Base-by-base conservation (phyloP, 1,284 basidiomycete species). In the Cryptococcus hybrid region DNA sequence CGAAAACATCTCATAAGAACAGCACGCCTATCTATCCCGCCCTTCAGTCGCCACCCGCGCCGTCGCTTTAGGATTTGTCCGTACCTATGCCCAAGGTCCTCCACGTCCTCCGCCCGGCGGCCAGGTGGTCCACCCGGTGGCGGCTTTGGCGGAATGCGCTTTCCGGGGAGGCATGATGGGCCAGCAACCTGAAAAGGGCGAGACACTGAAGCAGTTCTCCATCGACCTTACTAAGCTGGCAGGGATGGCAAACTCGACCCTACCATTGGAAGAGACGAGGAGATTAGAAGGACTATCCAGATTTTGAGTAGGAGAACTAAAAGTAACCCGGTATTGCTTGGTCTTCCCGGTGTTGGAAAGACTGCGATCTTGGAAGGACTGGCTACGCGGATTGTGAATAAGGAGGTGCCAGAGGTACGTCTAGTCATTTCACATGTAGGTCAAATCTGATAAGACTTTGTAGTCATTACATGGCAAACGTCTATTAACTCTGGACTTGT, bases 301-400 rank as follows among this genome's bases (percentile, higher is more conserved):
- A 94, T 77, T 11, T 65, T 74, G 15, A 67, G 61, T 40, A 80
- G 89, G 46, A 77, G 90, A 66, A 92, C 90, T 0, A 92, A 93
- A 75, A 89, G 86, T 11, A 94, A 94, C 70, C 92, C 92, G 3
- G 90, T 94, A 3, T 67, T 83, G 13, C 72, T 82, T 7, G 81
- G 81, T 30, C 68, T 73, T 18, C 89, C 90, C 7, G 89, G 89
- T 64, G 89, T 92, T 6, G 90, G 92, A 0, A 95, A 95, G 78
- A 95, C 93, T 0, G 91, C 93, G 0, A 92, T 97, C 57, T 78
- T 95, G 39, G 94, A 97, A 79, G 93, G 77, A 36, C 59, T 97
- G 11, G 93, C 92, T 0, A 88, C 86, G 67, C 82, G 92, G 12
- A 93, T 97, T 58, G 86, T 95, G 1, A 85, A 89, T 6, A 89